phyloP scores from a whole-genome alignment of 202 grass and related monocot genomes.

The Elaeis oleifera region DNA sequence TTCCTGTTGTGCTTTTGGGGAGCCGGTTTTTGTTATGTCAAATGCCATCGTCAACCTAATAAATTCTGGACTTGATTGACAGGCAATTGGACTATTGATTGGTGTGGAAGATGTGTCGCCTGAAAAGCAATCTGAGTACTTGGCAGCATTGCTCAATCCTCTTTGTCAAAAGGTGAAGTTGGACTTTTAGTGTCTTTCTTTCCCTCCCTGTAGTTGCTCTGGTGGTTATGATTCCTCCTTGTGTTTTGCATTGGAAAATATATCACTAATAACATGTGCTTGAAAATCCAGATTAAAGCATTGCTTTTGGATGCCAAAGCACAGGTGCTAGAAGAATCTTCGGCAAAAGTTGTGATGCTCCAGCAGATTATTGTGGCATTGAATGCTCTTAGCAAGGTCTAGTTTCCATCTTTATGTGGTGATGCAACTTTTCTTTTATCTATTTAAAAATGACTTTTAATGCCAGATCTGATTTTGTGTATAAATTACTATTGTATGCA shows the following conservation, averaged over 20 bases:
- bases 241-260: not conserved
- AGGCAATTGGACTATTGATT: conserved; percentile 94
- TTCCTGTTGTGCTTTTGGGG: not conserved
- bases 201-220: conserved; percentile 2
- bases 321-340: conserved; percentile 59
- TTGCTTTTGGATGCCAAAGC: conserved; percentile 66
- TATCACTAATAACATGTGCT: not conserved
- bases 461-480: too few species aligned
- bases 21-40: too few species aligned
- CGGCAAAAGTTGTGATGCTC: conserved; percentile 36
- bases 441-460: not conserved
- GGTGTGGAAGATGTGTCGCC: conserved; percentile 74
- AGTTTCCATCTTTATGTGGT: not conserved
- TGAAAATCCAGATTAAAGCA: conserved; percentile 53
- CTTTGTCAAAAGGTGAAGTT: conserved; percentile 68
- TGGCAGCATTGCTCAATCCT: conserved; percentile 73
- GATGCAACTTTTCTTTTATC: not conserved
- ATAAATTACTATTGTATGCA: too few species aligned
- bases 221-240: not conserved
- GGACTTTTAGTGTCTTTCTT: not conserved
- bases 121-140: conserved; percentile 73
- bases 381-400: conserved; percentile 95
- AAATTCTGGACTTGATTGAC: not conserved
- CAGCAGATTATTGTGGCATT: conserved; percentile 91
- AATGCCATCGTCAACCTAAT: too few species aligned